Conservation (phyloP, 164 flowering plant genomes). For the Chimonanthus salicifolius region DNA sequence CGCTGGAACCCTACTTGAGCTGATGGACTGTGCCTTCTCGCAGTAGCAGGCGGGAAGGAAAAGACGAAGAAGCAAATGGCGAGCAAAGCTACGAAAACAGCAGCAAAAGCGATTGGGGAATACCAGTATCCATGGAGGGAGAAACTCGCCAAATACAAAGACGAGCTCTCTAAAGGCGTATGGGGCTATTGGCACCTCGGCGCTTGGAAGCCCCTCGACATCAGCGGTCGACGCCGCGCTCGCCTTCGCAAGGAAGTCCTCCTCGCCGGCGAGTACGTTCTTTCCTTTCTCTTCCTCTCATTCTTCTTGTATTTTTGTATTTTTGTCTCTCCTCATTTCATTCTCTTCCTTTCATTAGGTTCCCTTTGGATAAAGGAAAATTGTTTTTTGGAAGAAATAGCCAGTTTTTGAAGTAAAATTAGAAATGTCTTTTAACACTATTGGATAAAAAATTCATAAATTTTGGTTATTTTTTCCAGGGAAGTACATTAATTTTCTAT, state of each 20-base stretch:
- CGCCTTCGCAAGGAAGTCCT: constrained; percentile 86
- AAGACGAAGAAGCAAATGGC: constrained; percentile 4
- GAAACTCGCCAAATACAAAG: constrained; percentile 61
- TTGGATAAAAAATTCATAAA: no score
- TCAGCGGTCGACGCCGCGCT: constrained; percentile 76
- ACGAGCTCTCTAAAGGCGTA: constrained; percentile 79
- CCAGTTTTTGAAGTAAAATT: no score
- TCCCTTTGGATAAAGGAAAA: neutral
- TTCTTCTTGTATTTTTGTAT: neutral
- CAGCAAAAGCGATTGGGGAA: constrained; percentile 45
- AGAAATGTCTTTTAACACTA: no score
- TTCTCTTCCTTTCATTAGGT: neutral
- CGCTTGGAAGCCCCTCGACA: constrained; percentile 76
- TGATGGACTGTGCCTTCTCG: no score
- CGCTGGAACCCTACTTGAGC: no score
- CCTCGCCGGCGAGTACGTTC: constrained; percentile 45
- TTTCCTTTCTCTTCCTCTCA: neutral
- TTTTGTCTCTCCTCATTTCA: neutral
- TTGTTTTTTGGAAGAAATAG: no score
- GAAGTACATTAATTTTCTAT: no score
- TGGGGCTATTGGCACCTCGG: constrained; percentile 96
- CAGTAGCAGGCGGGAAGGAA: neutral
- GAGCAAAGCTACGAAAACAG: constrained; percentile 44
- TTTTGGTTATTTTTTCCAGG: no score
- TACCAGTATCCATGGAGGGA: constrained; percentile 83